These are phyloP conservation scores for Oryza coarctata DNA, from an alignment of 176 grass and related monocot genomes.

Conservation along the genomic window DNA sequence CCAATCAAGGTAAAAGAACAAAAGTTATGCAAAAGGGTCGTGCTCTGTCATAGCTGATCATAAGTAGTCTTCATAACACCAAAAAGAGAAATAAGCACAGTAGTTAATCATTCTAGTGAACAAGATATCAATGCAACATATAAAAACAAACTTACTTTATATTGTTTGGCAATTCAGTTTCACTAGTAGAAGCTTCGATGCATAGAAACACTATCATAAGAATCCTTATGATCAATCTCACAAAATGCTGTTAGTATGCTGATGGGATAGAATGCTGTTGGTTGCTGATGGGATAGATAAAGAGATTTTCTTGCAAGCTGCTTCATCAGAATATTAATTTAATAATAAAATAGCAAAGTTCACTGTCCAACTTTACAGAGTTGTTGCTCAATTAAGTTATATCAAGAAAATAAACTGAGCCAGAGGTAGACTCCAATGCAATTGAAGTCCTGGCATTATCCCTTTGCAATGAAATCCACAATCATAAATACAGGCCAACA, in stretches of 20 bases:
- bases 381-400: conserved; percentile 75
- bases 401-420: conserved; percentile 46
- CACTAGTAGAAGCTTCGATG: conserved; percentile 66
- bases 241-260: conserved; percentile 75
- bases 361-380: conserved; percentile 65
- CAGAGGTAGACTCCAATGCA: conserved; percentile 35
- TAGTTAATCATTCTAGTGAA: conserved; percentile 4
- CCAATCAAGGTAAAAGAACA: too few species aligned
- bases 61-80: too few species aligned
- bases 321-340: conserved; percentile 43
- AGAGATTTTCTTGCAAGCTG: conserved; percentile 52
- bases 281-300: conserved; percentile 54
- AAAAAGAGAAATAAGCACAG: neutral
- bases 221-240: conserved; percentile 86
- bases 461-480: conserved; percentile 55
- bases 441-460: conserved; percentile 14
- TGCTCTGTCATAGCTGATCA: too few species aligned
- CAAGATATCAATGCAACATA: neutral
- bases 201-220: conserved; percentile 77
- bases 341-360: conserved; percentile 82
- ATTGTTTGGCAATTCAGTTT: conserved; percentile 62
- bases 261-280: conserved; percentile 58
- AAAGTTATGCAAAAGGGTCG: too few species aligned
- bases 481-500: conserved; percentile 89
- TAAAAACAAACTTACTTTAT: conserved; percentile 57